Evolutionary conservation across 768 basidiomycete genomes (phyloP).

Genomic region (Rhizopogon vulgaris): DNA sequence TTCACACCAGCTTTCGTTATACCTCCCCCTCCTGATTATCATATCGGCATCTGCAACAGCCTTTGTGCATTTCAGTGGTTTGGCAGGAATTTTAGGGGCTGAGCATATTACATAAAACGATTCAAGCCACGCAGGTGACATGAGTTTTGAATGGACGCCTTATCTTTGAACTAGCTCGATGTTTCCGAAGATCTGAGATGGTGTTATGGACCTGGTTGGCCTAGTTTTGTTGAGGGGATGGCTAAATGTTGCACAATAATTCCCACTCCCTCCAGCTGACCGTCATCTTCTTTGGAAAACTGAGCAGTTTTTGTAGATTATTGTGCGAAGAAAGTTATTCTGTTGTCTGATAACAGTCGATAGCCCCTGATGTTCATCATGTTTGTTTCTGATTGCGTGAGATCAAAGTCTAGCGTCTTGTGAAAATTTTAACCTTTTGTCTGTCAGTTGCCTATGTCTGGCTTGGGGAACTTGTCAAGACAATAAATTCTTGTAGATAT

Average conservation of each 20-base stretch:
- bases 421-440: slow-evolving; percentile 7
- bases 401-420: slow-evolving; percentile 4
- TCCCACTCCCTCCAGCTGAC: slow-evolving; percentile 1
- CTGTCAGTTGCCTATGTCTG: no score
- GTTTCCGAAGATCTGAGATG: not conserved
- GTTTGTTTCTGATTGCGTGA: slow-evolving; percentile 18
- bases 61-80: not conserved
- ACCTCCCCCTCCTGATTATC: not conserved
- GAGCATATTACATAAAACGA: not conserved
- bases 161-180: no score
- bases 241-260: not conserved
- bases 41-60: not conserved
- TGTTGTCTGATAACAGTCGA: not conserved
- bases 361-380: not conserved
- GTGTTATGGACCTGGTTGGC: not conserved
- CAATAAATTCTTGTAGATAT: not conserved
- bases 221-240: not conserved
- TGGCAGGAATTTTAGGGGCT: not conserved
- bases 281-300: not conserved
- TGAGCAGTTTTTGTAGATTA: not conserved
- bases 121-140: not conserved
- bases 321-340: slow-evolving; percentile 3
- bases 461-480: not conserved
- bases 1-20: not conserved
- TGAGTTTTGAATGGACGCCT: no score